Evolutionary conservation across 2,329 filamentous ascomycete genomes (phyloP).

Genomic region (Clonostachys sp.): DNA sequence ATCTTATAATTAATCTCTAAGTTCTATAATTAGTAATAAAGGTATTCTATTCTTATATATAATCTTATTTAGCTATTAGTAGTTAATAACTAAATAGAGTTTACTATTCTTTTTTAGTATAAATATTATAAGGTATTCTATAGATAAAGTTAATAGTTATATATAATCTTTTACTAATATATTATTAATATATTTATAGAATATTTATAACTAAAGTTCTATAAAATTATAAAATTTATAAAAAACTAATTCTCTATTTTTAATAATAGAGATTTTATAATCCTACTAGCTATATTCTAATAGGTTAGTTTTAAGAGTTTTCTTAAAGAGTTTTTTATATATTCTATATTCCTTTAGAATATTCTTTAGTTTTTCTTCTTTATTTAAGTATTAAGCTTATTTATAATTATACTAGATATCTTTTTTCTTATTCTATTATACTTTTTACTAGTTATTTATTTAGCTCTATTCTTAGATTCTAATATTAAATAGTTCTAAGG

Average conservation of each 20-base stretch:
- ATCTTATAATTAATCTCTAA: conserved; percentile 9
- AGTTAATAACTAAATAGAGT: conserved; percentile 16
- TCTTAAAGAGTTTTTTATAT: conserved; percentile 6
- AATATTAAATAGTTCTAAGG: neutral
- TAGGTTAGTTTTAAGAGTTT: neutral
- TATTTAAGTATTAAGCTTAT: neutral
- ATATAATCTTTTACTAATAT: neutral
- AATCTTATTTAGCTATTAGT: conserved; percentile 14
- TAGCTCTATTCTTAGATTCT: neutral
- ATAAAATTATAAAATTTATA: too few species aligned
- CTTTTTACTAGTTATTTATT: neutral
- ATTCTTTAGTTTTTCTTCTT: neutral
- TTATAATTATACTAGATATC: neutral
- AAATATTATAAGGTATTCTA: conserved; percentile 5
- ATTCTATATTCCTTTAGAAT: conserved; percentile 1
- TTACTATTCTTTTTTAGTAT: conserved; percentile 12
- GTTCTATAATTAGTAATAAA: conserved; percentile 14
- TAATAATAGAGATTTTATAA: too few species aligned
- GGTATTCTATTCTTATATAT: conserved; percentile 14
- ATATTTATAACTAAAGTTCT: too few species aligned
- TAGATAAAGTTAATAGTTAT: conserved; percentile 6
- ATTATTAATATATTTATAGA: too few species aligned
- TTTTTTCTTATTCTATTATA: neutral
- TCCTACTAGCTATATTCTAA: too few species aligned
- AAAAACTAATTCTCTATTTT: too few species aligned